Percentiles rank a stretch among this genome's conserved stretches.
phyloP scores from a whole-genome alignment of 1,284 basidiomycete genomes.

The Malassezia slooffiae region DNA sequence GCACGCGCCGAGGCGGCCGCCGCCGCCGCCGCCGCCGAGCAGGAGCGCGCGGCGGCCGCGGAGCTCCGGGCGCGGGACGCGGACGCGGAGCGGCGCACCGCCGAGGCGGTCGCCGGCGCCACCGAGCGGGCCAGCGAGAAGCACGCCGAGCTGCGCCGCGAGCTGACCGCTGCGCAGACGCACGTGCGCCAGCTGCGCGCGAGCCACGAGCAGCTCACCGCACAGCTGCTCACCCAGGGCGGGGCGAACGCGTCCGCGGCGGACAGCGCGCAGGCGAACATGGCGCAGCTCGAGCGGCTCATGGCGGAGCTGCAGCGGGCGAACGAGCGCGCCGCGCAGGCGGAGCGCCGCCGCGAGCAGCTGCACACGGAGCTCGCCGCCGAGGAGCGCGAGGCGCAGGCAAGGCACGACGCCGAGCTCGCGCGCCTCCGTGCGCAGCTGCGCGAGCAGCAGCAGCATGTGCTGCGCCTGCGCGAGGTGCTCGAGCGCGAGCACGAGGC shows the following conservation, averaged over 20 bases:
- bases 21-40: neutral
- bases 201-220: conserved; percentile 81
- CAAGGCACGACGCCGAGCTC: conserved; percentile 51
- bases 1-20: neutral
- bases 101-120: conserved; percentile 12
- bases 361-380: conserved; percentile 79
- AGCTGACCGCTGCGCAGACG: conserved; percentile 68
- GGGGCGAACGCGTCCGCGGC: conserved; percentile 12
- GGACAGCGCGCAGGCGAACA: too few species aligned
- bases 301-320: conserved; percentile 83
- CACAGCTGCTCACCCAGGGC: conserved; percentile 74
- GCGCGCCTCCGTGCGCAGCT: conserved; percentile 56
- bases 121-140: conserved; percentile 67
- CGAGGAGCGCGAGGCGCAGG: conserved; percentile 11
- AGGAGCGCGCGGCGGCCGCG: neutral
- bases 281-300: conserved; percentile 62
- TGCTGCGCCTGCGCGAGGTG: conserved; percentile 14
- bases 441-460: conserved; percentile 48
- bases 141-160: conserved; percentile 62
- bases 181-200: conserved; percentile 79
- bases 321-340: conserved; percentile 76
- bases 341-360: conserved; percentile 85
- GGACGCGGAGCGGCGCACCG: neutral
- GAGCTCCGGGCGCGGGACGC: neutral
- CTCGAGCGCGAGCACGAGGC: conserved; percentile 13